Base-by-base conservation (phyloP, 805 yeast species). In the Candida silvicultrix region DNA sequence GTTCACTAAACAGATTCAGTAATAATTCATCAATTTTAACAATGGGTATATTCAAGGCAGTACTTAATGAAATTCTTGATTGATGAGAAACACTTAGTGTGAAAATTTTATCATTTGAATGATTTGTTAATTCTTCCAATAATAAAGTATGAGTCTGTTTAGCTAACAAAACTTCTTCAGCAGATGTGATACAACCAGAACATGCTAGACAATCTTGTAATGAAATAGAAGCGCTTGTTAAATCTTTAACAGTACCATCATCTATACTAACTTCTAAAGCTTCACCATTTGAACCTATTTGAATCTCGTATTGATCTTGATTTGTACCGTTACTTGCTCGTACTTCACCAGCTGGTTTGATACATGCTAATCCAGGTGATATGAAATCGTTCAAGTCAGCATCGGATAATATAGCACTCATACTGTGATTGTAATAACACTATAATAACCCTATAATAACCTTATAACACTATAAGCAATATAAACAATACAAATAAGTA, bases 181-280 rank as follows among this genome's bases (percentile, higher is more conserved):
- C 95, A 5, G 96, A 86, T 0, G 99, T 94, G 45, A 94, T 89
- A 64, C 99, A 94, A 0, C 99, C 99, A 9, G 95, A 81, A 60
- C 99, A 94, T 0, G 99, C 99, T 45, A 94, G 70, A 65, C 99
- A 94, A 68, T 94, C 99, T 18, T 89, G 83, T 43, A 94, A 67
- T 2, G 94, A 85, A 41, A 94, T 92, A 52, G 86, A 92, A 0
- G 97, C 98, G 44, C 89, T 81, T 23, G 83, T 75, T 7, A 89
- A 68, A 18, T 70, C 51, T 11, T 42, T 47, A 1, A 74, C 71
- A 4, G 71, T 59, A 6, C 68, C 67, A 21, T 79, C 81, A 49
- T 79, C 82, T 40, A 75, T 73, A 6, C 83, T 78, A 2, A 89
- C 89, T 54, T 87, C 90, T 10, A 80, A 57, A 8, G 87, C 84